phyloP scores from a whole-genome alignment of 495 filamentous ascomycete genomes.

The Trichoderma gamsii region DNA sequence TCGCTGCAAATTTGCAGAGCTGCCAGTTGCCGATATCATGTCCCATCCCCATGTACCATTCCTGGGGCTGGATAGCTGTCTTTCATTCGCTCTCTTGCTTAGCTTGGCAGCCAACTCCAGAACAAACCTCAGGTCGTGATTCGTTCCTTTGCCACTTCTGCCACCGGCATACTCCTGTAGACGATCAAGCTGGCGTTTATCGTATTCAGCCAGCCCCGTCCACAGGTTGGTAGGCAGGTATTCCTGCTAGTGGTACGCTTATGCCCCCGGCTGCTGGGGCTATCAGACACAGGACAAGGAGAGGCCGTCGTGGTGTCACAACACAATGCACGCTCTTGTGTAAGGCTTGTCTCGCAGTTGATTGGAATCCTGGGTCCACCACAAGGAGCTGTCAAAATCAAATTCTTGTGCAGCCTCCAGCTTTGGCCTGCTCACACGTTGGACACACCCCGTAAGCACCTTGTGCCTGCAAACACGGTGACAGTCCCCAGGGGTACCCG shows the following conservation, averaged over 20 bases:
- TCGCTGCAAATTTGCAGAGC: background rate
- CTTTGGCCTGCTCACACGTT: conserved; percentile 3
- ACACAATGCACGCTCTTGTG: conserved; percentile 9
- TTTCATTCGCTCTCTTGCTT: background rate
- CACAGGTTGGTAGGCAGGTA: background rate
- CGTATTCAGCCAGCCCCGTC: conserved; percentile 7
- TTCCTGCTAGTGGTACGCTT: background rate
- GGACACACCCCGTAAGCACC: conserved; percentile 5
- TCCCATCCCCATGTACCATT: background rate
- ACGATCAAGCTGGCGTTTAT: background rate
- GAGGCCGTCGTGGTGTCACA: background rate
- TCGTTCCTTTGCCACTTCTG: background rate
- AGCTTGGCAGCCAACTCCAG: background rate
- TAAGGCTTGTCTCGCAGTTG: background rate
- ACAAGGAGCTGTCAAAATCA: conserved; percentile 7
- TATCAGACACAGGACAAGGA: background rate
- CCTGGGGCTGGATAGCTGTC: background rate
- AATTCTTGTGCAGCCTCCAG: conserved; percentile 6
- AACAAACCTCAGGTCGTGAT: background rate
- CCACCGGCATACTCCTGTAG: no score
- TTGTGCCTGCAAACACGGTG: background rate
- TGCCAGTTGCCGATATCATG: conserved; percentile 6
- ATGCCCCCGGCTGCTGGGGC: background rate
- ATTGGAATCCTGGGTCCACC: conserved; percentile 1
- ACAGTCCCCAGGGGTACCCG: no score